Evolutionary conservation across 2,329 filamentous ascomycete species (phyloP).

Genomic region (Fusarium sp.): DNA sequence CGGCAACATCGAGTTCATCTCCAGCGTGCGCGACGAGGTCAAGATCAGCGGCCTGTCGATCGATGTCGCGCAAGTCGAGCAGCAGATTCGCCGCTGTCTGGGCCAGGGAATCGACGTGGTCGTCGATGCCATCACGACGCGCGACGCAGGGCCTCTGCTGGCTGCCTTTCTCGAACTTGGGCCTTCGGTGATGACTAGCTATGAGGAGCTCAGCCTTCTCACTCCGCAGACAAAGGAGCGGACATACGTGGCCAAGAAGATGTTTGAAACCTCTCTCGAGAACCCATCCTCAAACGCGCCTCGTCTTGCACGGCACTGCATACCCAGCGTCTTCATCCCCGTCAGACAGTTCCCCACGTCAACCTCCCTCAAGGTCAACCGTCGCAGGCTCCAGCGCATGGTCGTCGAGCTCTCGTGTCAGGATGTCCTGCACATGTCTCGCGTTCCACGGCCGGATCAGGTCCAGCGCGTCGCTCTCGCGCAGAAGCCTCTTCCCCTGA

Average conservation of each 20-base stretch:
- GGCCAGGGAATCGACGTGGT: conserved; percentile 58
- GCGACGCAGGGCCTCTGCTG: conserved; percentile 53
- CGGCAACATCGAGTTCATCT: conserved; percentile 60
- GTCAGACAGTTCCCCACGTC: conserved; percentile 59
- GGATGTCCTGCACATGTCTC: conserved; percentile 55
- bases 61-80: conserved; percentile 57
- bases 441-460: conserved; percentile 50
- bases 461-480: conserved; percentile 44
- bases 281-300: conserved; percentile 34
- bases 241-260: conserved; percentile 55
- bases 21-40: conserved; percentile 54
- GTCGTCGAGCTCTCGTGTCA: conserved; percentile 54
- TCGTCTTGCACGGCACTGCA: conserved; percentile 51
- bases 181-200: conserved; percentile 49
- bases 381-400: conserved; percentile 57
- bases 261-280: conserved; percentile 54
- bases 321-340: conserved; percentile 61
- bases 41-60: conserved; percentile 52
- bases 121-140: conserved; percentile 58
- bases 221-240: conserved; percentile 54
- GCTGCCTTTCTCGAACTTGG: conserved; percentile 61
- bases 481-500: conserved; percentile 58
- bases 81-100: conserved; percentile 57
- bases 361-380: conserved; percentile 60
- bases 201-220: conserved; percentile 52